Base-by-base conservation (phyloP, 1,284 basidiomycete genomes). In the Neolentinus lepideus region DNA sequence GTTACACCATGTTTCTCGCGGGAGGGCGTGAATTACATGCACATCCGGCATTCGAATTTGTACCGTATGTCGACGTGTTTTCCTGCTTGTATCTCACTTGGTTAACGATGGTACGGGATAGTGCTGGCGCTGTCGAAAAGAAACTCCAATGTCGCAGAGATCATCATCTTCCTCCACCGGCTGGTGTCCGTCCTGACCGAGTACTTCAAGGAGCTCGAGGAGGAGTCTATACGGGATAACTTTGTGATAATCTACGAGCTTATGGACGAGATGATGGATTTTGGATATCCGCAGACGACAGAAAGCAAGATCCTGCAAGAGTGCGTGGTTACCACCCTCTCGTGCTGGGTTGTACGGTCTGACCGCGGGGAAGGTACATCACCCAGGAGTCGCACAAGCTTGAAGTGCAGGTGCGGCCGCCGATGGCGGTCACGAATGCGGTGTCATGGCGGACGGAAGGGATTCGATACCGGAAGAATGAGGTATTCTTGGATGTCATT, bases 251-350 rank as follows among this genome's bases (percentile, higher is more conserved):
- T 98, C 55, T 97, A 95, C 69, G 94, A 97, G 69, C 83, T 99
- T 53, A 81, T 99, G 75, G 97, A 99, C 68, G 96, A 99, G 78
- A 98, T 99, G 94, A 98, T 99, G 95, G 96, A 99, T 76, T 99
- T 98, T 75, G 97, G 97, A 12, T 98, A 93, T 69, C 96, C 96
- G 0, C 97, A 99, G 71, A 99, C 97, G 26, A 99, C 97, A 22
- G 97, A 99, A 76, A 94, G 90, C 79, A 99, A 99, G 79, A 99
- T 99, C 64, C 73, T 99, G 56, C 96, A 98, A 73, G 97, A 98
- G 88, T 93, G 61, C 63, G 88, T 78, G 10, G n/a, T 31, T 38
- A 51, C 52, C 3, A 26, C 31, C 29, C 36, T 33, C 9, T n/a
- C 45, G 45, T 47, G 45, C 24, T 21, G 11, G 9, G 45, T 47